phyloP scores from a whole-genome alignment of 441 rosid genomes.

The Aquilaria agallochum region DNA sequence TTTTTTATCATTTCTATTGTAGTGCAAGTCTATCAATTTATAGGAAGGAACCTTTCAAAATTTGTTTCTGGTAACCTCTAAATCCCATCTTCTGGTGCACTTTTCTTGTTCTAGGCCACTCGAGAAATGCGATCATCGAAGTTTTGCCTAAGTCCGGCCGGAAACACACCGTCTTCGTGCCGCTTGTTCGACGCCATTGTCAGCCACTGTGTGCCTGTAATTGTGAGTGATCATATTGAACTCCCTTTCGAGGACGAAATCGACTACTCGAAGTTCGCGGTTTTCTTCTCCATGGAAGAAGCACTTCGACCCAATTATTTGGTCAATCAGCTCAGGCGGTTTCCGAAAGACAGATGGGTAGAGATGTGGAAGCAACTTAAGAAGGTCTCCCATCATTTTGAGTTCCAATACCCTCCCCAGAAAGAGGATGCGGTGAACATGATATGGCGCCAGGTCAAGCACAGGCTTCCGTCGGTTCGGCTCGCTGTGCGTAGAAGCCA shows the following conservation, averaged over 20 bases:
- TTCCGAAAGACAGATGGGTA: conserved; percentile 66
- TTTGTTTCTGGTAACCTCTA: too few species aligned
- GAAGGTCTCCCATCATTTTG: conserved; percentile 63
- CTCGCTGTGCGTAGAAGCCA: conserved; percentile 67
- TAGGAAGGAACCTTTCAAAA: too few species aligned
- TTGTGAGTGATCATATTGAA: conserved; percentile 76
- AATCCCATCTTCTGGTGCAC: too few species aligned
- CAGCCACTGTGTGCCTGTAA: conserved; percentile 81
- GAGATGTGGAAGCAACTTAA: conserved; percentile 69
- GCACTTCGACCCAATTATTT: conserved; percentile 61
- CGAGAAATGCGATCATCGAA: conserved; percentile 84
- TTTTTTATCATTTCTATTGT: conserved; percentile 10
- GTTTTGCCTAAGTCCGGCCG: conserved; percentile 83
- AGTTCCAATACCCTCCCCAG: conserved; percentile 69
- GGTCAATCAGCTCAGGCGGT: conserved; percentile 53
- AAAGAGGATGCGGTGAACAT: conserved; percentile 72
- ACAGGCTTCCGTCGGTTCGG: conserved; percentile 52
- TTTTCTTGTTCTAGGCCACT: conserved; percentile 8
- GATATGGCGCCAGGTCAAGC: conserved; percentile 84
- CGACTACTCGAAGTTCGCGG: conserved; percentile 63
- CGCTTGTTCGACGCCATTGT: conserved; percentile 84
- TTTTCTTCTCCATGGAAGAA: conserved; percentile 70
- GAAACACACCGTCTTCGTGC: conserved; percentile 92
- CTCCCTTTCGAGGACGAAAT: conserved; percentile 83
- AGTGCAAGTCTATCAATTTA: conserved; percentile 45